Percentiles rank a stretch among this genome's conserved stretches.
phyloP scores from a whole-genome alignment of 352 stramenopile genomes.

The Phytophthora meadii region DNA sequence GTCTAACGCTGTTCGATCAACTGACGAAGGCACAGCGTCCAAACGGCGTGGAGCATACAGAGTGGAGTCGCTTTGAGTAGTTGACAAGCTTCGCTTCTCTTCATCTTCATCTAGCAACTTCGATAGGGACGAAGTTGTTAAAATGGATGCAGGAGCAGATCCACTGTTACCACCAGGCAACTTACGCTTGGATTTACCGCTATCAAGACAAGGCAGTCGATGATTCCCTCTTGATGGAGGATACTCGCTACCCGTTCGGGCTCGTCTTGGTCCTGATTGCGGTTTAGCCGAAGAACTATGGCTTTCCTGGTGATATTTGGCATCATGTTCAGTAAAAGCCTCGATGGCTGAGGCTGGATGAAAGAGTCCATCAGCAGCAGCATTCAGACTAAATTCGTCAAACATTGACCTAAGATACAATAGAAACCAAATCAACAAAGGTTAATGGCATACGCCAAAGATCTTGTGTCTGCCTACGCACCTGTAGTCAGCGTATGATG shows the following conservation, averaged over 20 bases:
- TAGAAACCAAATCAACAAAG: slow-evolving; percentile 1
- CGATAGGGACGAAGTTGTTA: slow-evolving; percentile 22
- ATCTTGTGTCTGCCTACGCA: slow-evolving; percentile 1
- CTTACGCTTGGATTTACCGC: slow-evolving; percentile 38
- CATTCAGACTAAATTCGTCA: slow-evolving; percentile 62
- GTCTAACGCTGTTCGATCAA: slow-evolving; percentile 59
- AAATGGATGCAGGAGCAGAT: slow-evolving; percentile 26
- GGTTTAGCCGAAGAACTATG: slow-evolving; percentile 9
- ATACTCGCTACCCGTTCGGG: slow-evolving; percentile 39
- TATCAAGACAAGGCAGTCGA: slow-evolving; percentile 36
- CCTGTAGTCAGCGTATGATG: slow-evolving; percentile 10
- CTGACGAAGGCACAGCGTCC: slow-evolving; percentile 57
- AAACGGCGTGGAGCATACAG: slow-evolving; percentile 58
- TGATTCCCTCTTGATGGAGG: slow-evolving; percentile 45
- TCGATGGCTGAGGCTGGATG: slow-evolving; percentile 79
- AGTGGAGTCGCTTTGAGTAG: slow-evolving; percentile 67
- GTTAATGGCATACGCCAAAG: background rate
- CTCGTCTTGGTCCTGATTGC: slow-evolving; percentile 10
- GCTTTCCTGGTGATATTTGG: slow-evolving; percentile 54
- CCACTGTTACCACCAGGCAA: slow-evolving; percentile 17
- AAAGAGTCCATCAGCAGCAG: slow-evolving; percentile 76
- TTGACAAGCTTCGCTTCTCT: slow-evolving; percentile 25
- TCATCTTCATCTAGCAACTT: slow-evolving; percentile 7
- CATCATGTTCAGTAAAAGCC: slow-evolving; percentile 81
- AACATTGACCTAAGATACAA: slow-evolving; percentile 51